These are phyloP conservation scores for Plasmodium ovale DNA, from an alignment of 169 alveolate species.

Conservation along the genomic window DNA sequence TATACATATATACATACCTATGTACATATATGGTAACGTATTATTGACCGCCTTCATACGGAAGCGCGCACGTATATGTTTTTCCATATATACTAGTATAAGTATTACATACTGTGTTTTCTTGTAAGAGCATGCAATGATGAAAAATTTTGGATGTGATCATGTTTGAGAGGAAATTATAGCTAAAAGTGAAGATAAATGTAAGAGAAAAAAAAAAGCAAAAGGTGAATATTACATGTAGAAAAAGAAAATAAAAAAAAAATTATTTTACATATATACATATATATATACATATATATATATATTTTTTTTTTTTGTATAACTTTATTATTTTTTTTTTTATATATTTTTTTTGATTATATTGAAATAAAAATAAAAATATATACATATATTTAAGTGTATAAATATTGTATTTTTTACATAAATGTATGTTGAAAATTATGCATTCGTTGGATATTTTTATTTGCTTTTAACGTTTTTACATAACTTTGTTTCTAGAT, in stretches of 20 bases:
- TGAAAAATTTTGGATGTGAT: too few relatives aligned
- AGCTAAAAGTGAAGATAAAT: background rate
- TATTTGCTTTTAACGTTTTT: constrained; percentile 29
- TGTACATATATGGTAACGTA: background rate
- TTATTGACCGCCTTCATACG: too few relatives aligned
- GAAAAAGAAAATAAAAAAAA: constrained; percentile 33
- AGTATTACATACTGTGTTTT: constrained; percentile 7
- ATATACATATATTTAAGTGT: background rate
- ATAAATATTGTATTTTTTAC: constrained; percentile 9
- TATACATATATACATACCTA: constrained; percentile 1
- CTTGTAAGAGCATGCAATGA: constrained; percentile 43
- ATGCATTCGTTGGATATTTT: constrained; percentile 7
- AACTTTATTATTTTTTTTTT: background rate
- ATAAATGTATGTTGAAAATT: constrained; percentile 27
- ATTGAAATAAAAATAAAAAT: constrained; percentile 8
- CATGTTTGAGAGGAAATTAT: constrained; percentile 40
- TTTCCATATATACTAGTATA: constrained; percentile 10
- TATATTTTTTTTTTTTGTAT: background rate
- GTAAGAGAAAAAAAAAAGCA: constrained; percentile 14
- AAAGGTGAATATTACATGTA: constrained; percentile 21
- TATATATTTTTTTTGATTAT: background rate
- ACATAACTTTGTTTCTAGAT: background rate
- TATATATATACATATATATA: background rate
- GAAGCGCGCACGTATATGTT: too few relatives aligned
- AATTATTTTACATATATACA: background rate